Evolutionary conservation across 495 filamentous ascomycete genomes (phyloP).

Genomic region (Echria macrotheca): DNA sequence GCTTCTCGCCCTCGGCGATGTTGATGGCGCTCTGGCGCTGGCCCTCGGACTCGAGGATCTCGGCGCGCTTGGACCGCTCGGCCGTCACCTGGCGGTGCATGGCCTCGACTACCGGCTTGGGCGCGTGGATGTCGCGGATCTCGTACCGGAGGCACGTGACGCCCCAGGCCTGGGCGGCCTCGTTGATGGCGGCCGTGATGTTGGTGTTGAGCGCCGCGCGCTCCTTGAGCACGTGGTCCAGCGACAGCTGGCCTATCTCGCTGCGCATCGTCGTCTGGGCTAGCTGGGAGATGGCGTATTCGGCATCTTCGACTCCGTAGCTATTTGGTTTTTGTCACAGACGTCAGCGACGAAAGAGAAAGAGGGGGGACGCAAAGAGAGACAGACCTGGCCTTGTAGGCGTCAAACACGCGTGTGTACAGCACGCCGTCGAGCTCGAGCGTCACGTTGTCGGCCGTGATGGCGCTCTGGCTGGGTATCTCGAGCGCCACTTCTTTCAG

Average conservation of each 20-base stretch:
- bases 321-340: conserved; percentile 39
- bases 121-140: conserved; percentile 96
- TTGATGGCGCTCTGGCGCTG: conserved; percentile 97
- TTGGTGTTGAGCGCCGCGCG: conserved; percentile 92
- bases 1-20: conserved; percentile 94
- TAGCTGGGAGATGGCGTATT: conserved; percentile 96
- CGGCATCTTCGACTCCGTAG: conserved; percentile 97
- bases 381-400: conserved; percentile 82
- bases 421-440: conserved; percentile 92
- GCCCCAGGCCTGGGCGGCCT: conserved; percentile 93
- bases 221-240: conserved; percentile 97
- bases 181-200: conserved; percentile 97
- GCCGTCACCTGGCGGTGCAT: conserved; percentile 99
- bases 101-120: conserved; percentile 83
- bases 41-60: conserved; percentile 94
- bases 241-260: conserved; percentile 91
- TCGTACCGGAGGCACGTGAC: conserved; percentile 95
- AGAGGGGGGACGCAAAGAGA: conserved; percentile 1
- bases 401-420: conserved; percentile 93
- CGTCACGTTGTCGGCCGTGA: conserved; percentile 97
- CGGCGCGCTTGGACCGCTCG: conserved; percentile 91
- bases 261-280: conserved; percentile 98
- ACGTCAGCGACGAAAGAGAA: conserved; percentile 13
- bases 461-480: conserved; percentile 90
- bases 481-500: conserved; percentile 94